Percentiles rank a stretch among this genome's conserved stretches.
Conservation (phyloP, 768 basidiomycete species). For the Russula sp. region DNA sequence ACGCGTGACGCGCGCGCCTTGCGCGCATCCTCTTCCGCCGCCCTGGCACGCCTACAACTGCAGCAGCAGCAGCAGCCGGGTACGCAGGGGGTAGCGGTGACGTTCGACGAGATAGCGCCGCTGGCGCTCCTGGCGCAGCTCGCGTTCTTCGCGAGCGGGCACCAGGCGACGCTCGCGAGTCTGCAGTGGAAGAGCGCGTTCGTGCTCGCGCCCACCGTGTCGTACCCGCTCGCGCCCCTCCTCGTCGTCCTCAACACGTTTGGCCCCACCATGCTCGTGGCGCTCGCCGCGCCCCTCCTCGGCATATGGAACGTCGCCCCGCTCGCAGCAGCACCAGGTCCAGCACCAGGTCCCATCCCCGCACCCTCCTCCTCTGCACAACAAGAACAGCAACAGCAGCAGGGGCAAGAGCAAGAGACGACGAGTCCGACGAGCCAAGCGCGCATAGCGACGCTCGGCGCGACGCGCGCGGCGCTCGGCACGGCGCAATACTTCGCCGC, state of each 20-base stretch:
- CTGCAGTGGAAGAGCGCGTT: constrained; percentile 97
- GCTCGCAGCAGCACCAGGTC: constrained; percentile 23
- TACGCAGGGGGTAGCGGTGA: neutral
- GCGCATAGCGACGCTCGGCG: neutral
- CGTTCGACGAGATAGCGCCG: constrained; percentile 64
- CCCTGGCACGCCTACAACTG: constrained; percentile 33
- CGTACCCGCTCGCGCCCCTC: constrained; percentile 66
- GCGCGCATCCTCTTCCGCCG: constrained; percentile 43
- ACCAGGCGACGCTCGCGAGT: constrained; percentile 82
- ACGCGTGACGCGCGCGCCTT: no score
- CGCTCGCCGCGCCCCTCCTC: constrained; percentile 63
- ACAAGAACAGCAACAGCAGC: no score
- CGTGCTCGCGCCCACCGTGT: constrained; percentile 61
- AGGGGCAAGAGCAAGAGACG: neutral
- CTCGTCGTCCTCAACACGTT: constrained; percentile 75
- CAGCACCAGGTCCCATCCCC: neutral
- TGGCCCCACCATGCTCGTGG: constrained; percentile 62
- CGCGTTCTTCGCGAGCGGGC: constrained; percentile 83
- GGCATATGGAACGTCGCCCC: constrained; percentile 84
- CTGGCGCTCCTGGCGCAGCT: constrained; percentile 72
- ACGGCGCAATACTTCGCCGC: constrained; percentile 64
- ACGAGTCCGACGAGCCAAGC: constrained; percentile 22
- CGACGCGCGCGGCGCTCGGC: constrained; percentile 28
- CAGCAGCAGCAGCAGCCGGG: neutral
- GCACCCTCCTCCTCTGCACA: no score